Base-by-base conservation (phyloP, 768 basidiomycete genomes). In the Amyloporia xantha region DNA sequence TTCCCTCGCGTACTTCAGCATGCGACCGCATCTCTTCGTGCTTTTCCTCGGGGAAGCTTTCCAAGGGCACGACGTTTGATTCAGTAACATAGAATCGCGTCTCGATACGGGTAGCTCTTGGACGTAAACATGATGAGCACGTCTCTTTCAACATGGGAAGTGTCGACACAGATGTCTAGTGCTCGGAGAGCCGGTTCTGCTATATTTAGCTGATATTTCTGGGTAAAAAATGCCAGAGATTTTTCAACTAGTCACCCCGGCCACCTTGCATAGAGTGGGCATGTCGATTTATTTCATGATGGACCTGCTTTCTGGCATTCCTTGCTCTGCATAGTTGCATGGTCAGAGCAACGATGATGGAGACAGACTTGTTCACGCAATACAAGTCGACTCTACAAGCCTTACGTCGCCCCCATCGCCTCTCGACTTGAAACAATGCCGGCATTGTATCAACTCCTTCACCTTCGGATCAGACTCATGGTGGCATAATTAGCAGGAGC, bases 191-290 rank as follows among this genome's bases (percentile, higher is more conserved):
- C 58, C 24, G 51, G 45, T 28, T 47, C 45, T 23, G 50, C 49
- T 38, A 56, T 51, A 25, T 48, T 30, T 27, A 53, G 55, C 10
- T 49, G 53, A 51, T 56, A 55, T 36, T 59, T 59, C 30, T 47
- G 43, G 19, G 55, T 54, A 53, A 59, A 59, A 12, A 35, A 43
- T 30, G 54, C 48, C 26, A 56, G 55, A n/a, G n/a, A 13, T 41
- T 30, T 35, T 53, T 51, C 46, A 43, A 41, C 17, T 26, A 23
- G 33, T 44, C 24, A 36, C 37, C 33, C 44, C 48, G 44, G 44
- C 44, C 0, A 19, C 30, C 26, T 42, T 43, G 42, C 6, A 42
- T 55, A 53, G 21, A 52, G 40, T 37, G 45, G 46, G 45, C 54
- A 55, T 24, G 50, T 53, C n/a, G 33, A 38, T 41, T 55, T 58